Base-by-base conservation (phyloP, 495 filamentous ascomycete genomes). In the Penicillium canariense region DNA sequence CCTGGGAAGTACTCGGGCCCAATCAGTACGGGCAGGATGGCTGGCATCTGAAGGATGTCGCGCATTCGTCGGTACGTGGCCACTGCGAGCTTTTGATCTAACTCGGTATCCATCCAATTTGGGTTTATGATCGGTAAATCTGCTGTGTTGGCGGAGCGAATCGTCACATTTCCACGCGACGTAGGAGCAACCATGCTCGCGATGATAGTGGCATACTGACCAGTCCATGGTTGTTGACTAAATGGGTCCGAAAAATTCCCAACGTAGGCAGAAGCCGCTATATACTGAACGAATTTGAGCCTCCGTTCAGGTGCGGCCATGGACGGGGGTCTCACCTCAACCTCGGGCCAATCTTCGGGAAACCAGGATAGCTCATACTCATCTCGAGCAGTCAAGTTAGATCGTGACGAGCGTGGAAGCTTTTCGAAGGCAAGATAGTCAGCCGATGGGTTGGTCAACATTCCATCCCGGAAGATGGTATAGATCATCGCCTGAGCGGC, bases 281-380 rank as follows among this genome's bases (percentile, higher is more conserved):
- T 54, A 45, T 69, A 76, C 60, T 71, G 51, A 1, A 26, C 10
- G 12, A 12, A 14, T 1, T 4, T 58, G 28, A 61, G 48, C 12
- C 20, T 11, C 14, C 3, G n/a, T 46, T 18, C n/a, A n/a, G n/a
- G n/a, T n/a, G n/a, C n/a, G n/a, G 14, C 3, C 3, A 9, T 30
- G 1, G 6, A 6, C 2, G 5, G 43, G 2, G 3, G 20, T 28
- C 51, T 43, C 56, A 70, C 69, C 63, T 84, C 79, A n/a, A 83
- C 55, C 20, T 85, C 81, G 0, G 82, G 84, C 82, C 83, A 86
- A 58, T 85, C 82, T 0, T 49, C 10, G 0, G 81, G 74, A 45
- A 79, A 80, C 34, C 46, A 46, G 15, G 58, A 53, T 6, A 84
- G 74, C 32, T 62, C 65, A 0, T 47, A n/a, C 14, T 66, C 35